Base-by-base conservation (phyloP, 2,329 filamentous ascomycete genomes). In the Ceratocystis alfenasii region DNA sequence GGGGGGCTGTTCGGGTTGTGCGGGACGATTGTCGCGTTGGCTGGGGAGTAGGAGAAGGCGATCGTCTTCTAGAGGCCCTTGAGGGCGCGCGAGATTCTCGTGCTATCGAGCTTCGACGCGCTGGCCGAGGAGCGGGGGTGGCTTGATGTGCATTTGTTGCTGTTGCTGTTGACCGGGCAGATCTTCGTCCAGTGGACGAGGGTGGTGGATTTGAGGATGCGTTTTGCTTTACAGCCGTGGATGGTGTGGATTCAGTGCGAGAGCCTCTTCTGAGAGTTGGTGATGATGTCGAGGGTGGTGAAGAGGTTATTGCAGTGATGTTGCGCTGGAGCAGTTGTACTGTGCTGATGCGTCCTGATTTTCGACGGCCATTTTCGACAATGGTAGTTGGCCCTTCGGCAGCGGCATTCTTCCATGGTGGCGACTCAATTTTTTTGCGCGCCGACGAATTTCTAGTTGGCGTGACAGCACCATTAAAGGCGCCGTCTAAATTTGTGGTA, bases 301-400 rank as follows among this genome's bases (percentile, higher is more conserved):
- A 41, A 3, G 66, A 50, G 46, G 20, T 25, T 50, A 45, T 15
- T 22, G 44, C 30, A 15, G 46, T 30, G 44, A 15, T 12, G 10
- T 8, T 44, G 6, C 50, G 61, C 28, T 67, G 66, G 15, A 64
- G 46, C 46, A 53, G 59, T 5, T 68, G 63, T 15, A 84, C 71
- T 1, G 74, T 73, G 72, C 87, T 87, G 71, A 84, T 83, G 68
- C 85, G 81, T 50, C 84, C 84, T 25, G 85, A 88, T 72, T 85
- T 87, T 68, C 85, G 81, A 69, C 81, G 81, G 62, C 89, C 90
- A 82, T 81, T 88, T 77, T 81, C 83, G 59, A 88, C 83, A 73
- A 95, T 92, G 0, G 89, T 88, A 2, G 93, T 94, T 25, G 94
- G 94, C 0, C 94, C 94, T 33, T 95, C 89, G 50, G 88, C 90